Conservation (phyloP, 371 early-diverging fungal genomes). For the Syncephalastrum monosporum region DNA sequence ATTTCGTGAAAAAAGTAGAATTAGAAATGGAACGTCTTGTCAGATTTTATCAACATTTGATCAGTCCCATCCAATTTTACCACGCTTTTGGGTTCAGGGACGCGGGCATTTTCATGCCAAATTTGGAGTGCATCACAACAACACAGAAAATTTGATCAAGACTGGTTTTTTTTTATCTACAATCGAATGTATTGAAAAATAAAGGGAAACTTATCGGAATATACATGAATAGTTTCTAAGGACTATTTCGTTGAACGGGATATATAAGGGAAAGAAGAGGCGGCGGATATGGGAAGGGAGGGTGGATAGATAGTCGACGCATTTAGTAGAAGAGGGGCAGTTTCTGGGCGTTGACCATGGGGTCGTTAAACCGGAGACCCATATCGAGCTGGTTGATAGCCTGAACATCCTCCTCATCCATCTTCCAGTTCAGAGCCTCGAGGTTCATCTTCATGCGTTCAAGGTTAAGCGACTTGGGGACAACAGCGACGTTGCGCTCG, state of each 20-base stretch:
- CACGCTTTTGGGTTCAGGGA: too few species aligned
- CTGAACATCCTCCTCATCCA: conserved; percentile 35
- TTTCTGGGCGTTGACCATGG: conserved; percentile 24
- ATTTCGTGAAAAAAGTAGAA: too few species aligned
- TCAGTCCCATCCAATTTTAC: too few species aligned
- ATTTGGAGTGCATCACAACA: too few species aligned
- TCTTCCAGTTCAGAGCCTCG: conserved; percentile 26
- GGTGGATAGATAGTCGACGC: not conserved
- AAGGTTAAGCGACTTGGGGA: conserved; percentile 63
- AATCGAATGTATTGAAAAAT: too few species aligned
- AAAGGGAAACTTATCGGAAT: too few species aligned
- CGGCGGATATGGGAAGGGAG: not conserved
- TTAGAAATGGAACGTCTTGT: too few species aligned
- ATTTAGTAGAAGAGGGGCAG: conserved; percentile 23
- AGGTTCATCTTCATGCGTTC: conserved; percentile 50
- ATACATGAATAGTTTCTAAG: too few species aligned
- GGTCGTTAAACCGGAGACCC: conserved; percentile 31
- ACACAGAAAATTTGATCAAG: too few species aligned
- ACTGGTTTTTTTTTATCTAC: too few species aligned
- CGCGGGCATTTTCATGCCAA: too few species aligned
- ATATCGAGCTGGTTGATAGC: conserved; percentile 30
- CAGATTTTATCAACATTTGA: too few species aligned
- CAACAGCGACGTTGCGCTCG: conserved; percentile 55
- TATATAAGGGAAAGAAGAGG: conserved; percentile 3
- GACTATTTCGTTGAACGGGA: not conserved